phyloP scores from a whole-genome alignment of 495 filamentous ascomycete genomes.

The Lophium mytilinum region DNA sequence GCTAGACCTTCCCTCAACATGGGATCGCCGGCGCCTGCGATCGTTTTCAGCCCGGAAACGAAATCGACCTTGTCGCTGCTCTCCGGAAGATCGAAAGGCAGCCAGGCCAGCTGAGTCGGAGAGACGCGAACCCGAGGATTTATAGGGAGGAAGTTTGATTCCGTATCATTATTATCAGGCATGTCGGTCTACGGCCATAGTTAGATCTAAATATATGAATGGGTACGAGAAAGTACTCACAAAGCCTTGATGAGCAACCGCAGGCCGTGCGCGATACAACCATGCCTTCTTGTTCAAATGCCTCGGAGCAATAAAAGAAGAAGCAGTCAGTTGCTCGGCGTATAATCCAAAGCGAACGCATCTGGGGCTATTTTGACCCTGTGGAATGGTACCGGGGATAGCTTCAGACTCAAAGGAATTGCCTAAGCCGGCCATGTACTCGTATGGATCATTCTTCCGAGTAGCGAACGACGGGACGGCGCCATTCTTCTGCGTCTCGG shows the following conservation, averaged over 20 bases:
- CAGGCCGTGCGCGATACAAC: constrained; percentile 41
- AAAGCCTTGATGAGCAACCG: constrained; percentile 45
- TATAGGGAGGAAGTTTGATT: constrained; percentile 42
- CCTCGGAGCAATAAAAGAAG: constrained; percentile 42
- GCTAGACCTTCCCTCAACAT: constrained; percentile 43
- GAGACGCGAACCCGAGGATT: constrained; percentile 56
- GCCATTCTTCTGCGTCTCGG: constrained; percentile 43
- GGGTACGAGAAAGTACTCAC: constrained; percentile 19
- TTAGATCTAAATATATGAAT: constrained; percentile 3
- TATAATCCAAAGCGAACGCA: constrained; percentile 42
- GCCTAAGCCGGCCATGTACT: background rate
- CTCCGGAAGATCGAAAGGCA: constrained; percentile 40
- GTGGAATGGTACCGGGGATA: constrained; percentile 43
- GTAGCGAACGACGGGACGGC: constrained; percentile 15
- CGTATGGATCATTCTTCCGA: constrained; percentile 45
- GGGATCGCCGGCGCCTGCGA: constrained; percentile 44
- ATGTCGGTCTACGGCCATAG: constrained; percentile 35
- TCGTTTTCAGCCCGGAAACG: constrained; percentile 40
- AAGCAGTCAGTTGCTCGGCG: constrained; percentile 43
- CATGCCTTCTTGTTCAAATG: constrained; percentile 43
- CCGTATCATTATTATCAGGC: constrained; percentile 38
- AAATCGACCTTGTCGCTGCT: constrained; percentile 35
- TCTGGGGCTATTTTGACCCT: constrained; percentile 42
- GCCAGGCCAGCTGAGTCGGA: constrained; percentile 44
- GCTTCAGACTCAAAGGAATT: constrained; percentile 33